These are phyloP conservation scores for Colletotrichum musae DNA, from an alignment of 2,329 filamentous ascomycete genomes.

Conservation along the genomic window DNA sequence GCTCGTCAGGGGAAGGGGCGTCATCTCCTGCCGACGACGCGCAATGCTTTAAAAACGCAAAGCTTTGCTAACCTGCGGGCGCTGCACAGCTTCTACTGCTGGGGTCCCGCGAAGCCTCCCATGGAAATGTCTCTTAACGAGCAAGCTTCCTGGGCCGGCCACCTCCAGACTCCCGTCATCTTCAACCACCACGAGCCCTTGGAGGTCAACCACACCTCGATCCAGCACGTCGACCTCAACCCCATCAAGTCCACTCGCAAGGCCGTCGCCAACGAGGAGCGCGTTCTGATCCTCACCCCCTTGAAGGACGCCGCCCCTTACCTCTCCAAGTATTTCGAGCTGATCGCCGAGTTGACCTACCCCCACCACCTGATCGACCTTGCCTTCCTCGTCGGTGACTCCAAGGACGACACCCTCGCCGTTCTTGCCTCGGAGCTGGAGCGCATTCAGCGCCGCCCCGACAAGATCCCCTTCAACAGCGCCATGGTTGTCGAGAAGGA, in stretches of 20 bases:
- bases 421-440: conserved; percentile 88
- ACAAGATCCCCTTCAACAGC: conserved; percentile 88
- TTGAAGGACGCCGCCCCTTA: conserved; percentile 89
- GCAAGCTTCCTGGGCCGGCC: conserved; percentile 88
- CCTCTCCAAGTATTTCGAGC: conserved; percentile 92
- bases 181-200: conserved; percentile 96
- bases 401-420: conserved; percentile 91
- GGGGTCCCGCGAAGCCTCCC: conserved; percentile 93
- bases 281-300: conserved; percentile 91
- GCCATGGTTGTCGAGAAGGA: conserved; percentile 91
- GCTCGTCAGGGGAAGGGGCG: conserved; percentile 12
- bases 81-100: conserved; percentile 88
- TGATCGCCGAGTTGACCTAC: conserved; percentile 90
- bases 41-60: conserved; percentile 3
- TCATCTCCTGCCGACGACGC: neutral
- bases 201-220: conserved; percentile 84
- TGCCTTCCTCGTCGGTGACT: conserved; percentile 94
- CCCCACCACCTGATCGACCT: conserved; percentile 96
- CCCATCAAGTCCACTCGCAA: conserved; percentile 84
- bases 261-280: conserved; percentile 85
- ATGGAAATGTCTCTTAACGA: conserved; percentile 96
- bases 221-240: conserved; percentile 88
- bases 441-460: conserved; percentile 85
- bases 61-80: conserved; percentile 23
- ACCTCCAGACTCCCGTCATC: conserved; percentile 91